Base-by-base conservation (phyloP, 2,329 filamentous ascomycete species). In the Xylaria sp. region DNA sequence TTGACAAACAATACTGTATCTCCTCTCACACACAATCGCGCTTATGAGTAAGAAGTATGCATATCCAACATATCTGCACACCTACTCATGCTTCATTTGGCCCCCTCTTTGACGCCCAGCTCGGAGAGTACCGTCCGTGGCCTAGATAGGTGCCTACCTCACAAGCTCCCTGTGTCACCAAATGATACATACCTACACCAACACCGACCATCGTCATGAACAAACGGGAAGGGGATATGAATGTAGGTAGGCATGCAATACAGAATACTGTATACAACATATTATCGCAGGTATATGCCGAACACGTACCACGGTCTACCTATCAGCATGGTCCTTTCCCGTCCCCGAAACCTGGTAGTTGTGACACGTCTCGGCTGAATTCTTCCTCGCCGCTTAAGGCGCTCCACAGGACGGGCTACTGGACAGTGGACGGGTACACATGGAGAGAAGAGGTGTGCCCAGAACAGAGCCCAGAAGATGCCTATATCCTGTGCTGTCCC, bases 311-410 rank as follows among this genome's bases (percentile, higher is more conserved):
- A 45, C 21, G 57, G 14, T n/a, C 59, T 36, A 36, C 34, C 11
- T 39, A 36, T 12, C 60, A 64, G 64, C 56, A 67, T 59, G 48
- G 60, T 45, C 42, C 47, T 45, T 51, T 34, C 47, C 62, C 12
- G 32, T 45, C 57, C 64, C 64, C 64, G 64, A 69, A 61, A 67
- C 58, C 61, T 55, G 54, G 68, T 45, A 62, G 21, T 50, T 64
- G 50, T 61, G 61, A 64, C 68, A 67, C 56, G 14, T 68, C 61
- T 65, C 65, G 61, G 61, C 61, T 68, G 61, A 68, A 65, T 67
- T 61, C 68, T 62, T 59, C 64, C 27, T 59, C 21, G 36, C 45
- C 19, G 58, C 30, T 27, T n/a, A 8, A 30, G 5, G 27, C 27
- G 27, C 27, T 30, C n/a, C n/a, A 14, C 54, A 64, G 32, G 19